Evolutionary conservation across 352 stramenopile species (phyloP), one percentile per base, ranked within the genome.

Genomic region (Globisporangium middletonii): DNA sequence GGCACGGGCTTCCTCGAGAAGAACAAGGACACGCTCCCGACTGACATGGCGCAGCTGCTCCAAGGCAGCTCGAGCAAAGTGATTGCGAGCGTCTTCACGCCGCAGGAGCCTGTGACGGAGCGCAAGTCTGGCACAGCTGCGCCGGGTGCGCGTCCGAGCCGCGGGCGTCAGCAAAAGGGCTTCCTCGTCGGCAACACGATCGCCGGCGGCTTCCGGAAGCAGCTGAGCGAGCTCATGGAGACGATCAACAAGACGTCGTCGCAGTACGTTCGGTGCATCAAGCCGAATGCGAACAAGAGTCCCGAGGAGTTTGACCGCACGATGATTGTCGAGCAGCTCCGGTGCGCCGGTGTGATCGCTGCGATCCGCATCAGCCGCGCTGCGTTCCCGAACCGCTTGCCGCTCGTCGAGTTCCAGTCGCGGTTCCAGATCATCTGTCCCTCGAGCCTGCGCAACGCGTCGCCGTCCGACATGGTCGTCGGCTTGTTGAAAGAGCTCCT

Each of bases 301-400:
- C 74, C 83, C 4, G 59, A 68, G 15, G 77, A 91, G 64, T 95
- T 94, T 50, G 79, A 99, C 55, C 77, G 83, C 15, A 54, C 72
- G 33, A 89, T 91, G 83, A 93, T 96, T 64, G 81, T 95, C 41
- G 86, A 95, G 60, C 86, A 96, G 65, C 73, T 96, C 18, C 82
- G 87, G 38, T 95, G 86, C 53, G 87, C 87, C n/a, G 87, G 86
- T 71, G 87, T 96, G 57, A 92, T 96, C 57, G 87, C 88, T 33
- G 87, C 87, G 1, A 95, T 96, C 60, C 86, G 87, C 28, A 95
- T 96, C 54, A 92, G 79, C 74, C 79, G 87, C 26, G 79, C 84
- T 0, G 86, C 86, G 16, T 96, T 95, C 68, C 87, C 87, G 15
- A 96, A 96, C 73, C 95, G 97, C 55, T 72, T 99, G 45, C 76